Percentiles rank a stretch among this genome's conserved stretches.
Conservation (phyloP, 768 basidiomycete species). For the Tricholoma hemisulphureum region DNA sequence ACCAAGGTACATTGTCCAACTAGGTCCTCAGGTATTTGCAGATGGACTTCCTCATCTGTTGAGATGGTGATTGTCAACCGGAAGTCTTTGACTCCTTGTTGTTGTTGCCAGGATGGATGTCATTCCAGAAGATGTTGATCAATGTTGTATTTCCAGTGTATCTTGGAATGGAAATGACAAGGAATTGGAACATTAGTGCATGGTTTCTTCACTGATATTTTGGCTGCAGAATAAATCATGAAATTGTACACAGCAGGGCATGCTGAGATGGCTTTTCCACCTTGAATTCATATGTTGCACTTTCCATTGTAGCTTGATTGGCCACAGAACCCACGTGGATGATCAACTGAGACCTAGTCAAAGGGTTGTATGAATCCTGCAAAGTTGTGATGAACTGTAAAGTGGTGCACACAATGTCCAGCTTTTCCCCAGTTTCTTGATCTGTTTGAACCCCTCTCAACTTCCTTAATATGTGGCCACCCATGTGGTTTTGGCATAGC, state of each 20-base stretch:
- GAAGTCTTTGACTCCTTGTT: background rate
- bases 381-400: too few relatives aligned
- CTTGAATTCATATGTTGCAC: conserved; percentile 6
- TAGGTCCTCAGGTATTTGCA: background rate
- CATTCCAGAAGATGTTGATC: conserved; percentile 18
- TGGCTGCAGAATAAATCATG: conserved; percentile 9
- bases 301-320: background rate
- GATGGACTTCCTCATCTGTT: background rate
- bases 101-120: conserved; percentile 20
- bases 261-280: conserved; percentile 16
- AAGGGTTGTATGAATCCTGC: too few relatives aligned
- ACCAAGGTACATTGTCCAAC: too few relatives aligned
- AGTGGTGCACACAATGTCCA: too few relatives aligned
- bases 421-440: too few relatives aligned
- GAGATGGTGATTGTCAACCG: background rate
- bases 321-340: conserved; percentile 28
- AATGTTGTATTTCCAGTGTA: conserved; percentile 33
- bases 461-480: too few relatives aligned
- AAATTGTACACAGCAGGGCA: conserved; percentile 16
- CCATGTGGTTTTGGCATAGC: too few relatives aligned
- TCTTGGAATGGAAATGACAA: conserved; percentile 18
- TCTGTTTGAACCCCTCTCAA: too few relatives aligned
- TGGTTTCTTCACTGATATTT: conserved; percentile 15
- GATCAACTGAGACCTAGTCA: too few relatives aligned
- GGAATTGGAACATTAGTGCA: conserved; percentile 29